Evolutionary conservation across 1,284 basidiomycete genomes (phyloP), one percentile per base, ranked within the genome.

Genomic region (Acaromyces ingoldii): DNA sequence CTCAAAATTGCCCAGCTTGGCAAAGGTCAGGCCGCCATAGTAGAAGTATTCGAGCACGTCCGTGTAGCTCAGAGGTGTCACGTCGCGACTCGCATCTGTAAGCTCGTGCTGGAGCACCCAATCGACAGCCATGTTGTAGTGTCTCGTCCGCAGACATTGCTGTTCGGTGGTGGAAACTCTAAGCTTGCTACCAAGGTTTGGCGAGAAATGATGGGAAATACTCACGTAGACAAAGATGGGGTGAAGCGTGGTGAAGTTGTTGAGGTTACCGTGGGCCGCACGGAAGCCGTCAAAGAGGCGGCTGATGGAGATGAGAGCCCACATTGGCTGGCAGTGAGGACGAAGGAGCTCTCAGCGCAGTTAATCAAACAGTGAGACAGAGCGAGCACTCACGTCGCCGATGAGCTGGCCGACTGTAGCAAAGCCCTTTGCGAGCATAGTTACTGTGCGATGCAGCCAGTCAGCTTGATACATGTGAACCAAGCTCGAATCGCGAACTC

Each of bases 31-130:
- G 4, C 64, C 71, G 2, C 60, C 53, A 21, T 68, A 61, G 58
- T 70, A 69, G 29, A 64, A 63, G 50, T 67, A 74, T 33, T 66
- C 63, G 17, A 72, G 56, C 26, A 69, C 51, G 33, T 69, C 67
- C 5, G 40, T 6, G 15, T 41, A 39, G 21, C 39, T 36, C 11
- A 51, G 29, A 2, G 29, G 15, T 15, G 46, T 52, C 39, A 51
- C 51, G 13, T 55, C 6, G 17, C 51, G 51, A 34, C 62, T 55
- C 17, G 58, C 60, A 26, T 60, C 58, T 22, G 64, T 60, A 38
- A 63, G 39, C 6, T 56, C 58, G 6, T 52, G 43, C 21, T 60
- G 51, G 41, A 67, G 51, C 17, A 65, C 56, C 56, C 54, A 55
- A 10, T 53, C 62, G 3, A 55, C 51, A 10, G 62, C 65, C 33